Percentiles rank a stretch among this genome's conserved stretches.
These are phyloP conservation scores for Noccaea bulbosa DNA, from an alignment of 345 rosid genomes.

Conservation along the genomic window DNA sequence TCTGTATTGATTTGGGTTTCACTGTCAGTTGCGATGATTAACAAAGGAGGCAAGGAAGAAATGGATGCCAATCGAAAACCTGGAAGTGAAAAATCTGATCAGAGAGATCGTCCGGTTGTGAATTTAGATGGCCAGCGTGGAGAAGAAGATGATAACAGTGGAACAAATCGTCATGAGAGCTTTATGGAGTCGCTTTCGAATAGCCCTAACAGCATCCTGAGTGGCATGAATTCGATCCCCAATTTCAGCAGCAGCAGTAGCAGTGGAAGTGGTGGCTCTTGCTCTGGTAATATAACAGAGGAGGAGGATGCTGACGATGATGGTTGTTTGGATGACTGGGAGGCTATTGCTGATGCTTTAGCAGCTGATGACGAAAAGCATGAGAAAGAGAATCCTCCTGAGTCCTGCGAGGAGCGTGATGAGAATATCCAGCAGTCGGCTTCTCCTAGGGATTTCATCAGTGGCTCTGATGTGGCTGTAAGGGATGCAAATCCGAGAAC, in stretches of 20 bases:
- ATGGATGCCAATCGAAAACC: conserved; percentile 35
- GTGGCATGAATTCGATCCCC: conserved; percentile 52
- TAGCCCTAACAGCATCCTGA: conserved; percentile 55
- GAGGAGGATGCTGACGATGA: conserved; percentile 73
- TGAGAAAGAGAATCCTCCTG: conserved; percentile 45
- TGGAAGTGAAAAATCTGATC: conserved; percentile 23
- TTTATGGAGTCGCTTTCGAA: conserved; percentile 62
- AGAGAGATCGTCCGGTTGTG: conserved; percentile 48
- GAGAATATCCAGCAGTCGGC: conserved; percentile 37
- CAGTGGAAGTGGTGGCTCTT: conserved; percentile 80
- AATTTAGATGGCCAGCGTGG: conserved; percentile 47
- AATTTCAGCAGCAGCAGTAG: conserved; percentile 66
- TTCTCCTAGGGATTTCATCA: conserved; percentile 22
- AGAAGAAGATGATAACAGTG: conserved; percentile 46
- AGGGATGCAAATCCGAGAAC: conserved; percentile 40
- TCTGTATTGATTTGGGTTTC: conserved; percentile 16
- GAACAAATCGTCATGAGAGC: conserved; percentile 56
- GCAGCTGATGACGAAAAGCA: conserved; percentile 62
- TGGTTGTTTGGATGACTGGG: conserved; percentile 94
- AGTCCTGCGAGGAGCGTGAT: conserved; percentile 30
- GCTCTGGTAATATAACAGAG: conserved; percentile 83
- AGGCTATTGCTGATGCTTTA: conserved; percentile 91
- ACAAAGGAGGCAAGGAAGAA: conserved; percentile 62
- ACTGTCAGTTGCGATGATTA: conserved; percentile 54
- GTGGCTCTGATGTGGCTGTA: conserved; percentile 34